phyloP scores from a whole-genome alignment of 805 yeast genomes.

The Kregervanrija pseudodelftensis region DNA sequence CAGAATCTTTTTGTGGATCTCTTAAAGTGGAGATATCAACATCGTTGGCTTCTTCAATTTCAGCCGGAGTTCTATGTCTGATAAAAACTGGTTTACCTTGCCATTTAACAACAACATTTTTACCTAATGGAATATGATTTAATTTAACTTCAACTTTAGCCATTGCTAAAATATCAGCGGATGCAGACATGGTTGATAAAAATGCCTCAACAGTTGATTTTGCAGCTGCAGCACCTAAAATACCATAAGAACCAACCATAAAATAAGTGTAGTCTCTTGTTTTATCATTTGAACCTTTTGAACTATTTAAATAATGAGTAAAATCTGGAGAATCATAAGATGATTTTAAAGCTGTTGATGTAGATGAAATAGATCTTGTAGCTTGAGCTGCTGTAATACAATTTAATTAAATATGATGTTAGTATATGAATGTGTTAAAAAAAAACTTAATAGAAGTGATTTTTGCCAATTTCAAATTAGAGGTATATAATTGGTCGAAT shows the following conservation, averaged over 20 bases:
- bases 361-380: conserved; percentile 44
- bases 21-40: conserved; percentile 74
- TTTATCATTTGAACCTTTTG: conserved; percentile 58
- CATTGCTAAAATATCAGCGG: conserved; percentile 98
- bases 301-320: conserved; percentile 67
- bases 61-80: conserved; percentile 94
- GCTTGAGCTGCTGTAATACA: conserved; percentile 17
- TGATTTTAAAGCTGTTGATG: conserved; percentile 51
- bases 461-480: background rate
- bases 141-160: conserved; percentile 98
- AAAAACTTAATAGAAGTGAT: background rate
- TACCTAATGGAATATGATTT: conserved; percentile 91
- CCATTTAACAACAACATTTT: conserved; percentile 98
- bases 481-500: background rate
- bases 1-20: conserved; percentile 90
- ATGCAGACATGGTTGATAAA: conserved; percentile 90
- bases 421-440: conserved; percentile 3
- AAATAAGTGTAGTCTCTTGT: conserved; percentile 88
- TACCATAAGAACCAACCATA: conserved; percentile 95
- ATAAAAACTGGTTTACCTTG: conserved; percentile 99
- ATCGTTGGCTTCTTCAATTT: conserved; percentile 88
- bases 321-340: conserved; percentile 90
- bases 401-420: conserved; percentile 5
- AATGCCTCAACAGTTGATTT: conserved; percentile 93
- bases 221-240: conserved; percentile 88